A percentile compares a stretch with the other conserved stretches of the same genome.
Evolutionary conservation across 176 grass and related monocot genomes (phyloP).

Genomic region (Chrysopogon serrulatus): DNA sequence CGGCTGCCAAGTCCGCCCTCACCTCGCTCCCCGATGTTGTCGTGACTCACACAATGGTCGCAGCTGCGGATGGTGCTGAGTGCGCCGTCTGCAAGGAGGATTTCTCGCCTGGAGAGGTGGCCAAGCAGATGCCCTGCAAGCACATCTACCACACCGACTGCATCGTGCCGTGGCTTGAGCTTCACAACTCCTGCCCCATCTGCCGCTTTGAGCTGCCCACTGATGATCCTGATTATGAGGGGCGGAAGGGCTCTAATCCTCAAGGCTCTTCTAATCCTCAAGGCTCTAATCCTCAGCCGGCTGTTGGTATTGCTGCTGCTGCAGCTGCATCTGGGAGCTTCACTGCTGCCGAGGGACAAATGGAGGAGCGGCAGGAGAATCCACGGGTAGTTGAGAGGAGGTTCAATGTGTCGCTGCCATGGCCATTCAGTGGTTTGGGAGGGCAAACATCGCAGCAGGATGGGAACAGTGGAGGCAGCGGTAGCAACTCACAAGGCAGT

Average conservation of each 20-base stretch:
- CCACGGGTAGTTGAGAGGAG: slow-evolving; percentile 47
- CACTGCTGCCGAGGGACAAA: slow-evolving; percentile 17
- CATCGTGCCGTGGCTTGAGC: slow-evolving; percentile 90
- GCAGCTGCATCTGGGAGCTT: slow-evolving; percentile 26
- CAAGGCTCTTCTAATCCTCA: no score
- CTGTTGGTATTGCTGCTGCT: not conserved
- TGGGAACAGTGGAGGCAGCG: slow-evolving; percentile 31
- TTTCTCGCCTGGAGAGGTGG: slow-evolving; percentile 72
- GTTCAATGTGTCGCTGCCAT: slow-evolving; percentile 63
- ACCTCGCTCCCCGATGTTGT: slow-evolving; percentile 54
- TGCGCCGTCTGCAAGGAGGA: slow-evolving; percentile 92
- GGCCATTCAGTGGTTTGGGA: slow-evolving; percentile 58
- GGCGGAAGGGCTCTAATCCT: slow-evolving; percentile 27
- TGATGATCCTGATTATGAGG: slow-evolving; percentile 84
- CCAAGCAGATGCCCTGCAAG: slow-evolving; percentile 92
- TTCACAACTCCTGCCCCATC: slow-evolving; percentile 95
- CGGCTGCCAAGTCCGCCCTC: slow-evolving; percentile 65
- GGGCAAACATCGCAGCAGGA: slow-evolving; percentile 49
- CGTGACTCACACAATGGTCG: slow-evolving; percentile 54
- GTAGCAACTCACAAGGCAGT: slow-evolving; percentile 41
- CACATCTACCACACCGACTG: slow-evolving; percentile 85
- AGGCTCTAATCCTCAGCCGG: not conserved
- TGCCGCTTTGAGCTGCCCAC: slow-evolving; percentile 94
- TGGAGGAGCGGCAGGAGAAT: slow-evolving; percentile 22
- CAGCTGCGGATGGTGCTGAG: slow-evolving; percentile 51